These are phyloP conservation scores for Clonostachys solani DNA, from an alignment of 2,329 filamentous ascomycete species.

Conservation along the genomic window DNA sequence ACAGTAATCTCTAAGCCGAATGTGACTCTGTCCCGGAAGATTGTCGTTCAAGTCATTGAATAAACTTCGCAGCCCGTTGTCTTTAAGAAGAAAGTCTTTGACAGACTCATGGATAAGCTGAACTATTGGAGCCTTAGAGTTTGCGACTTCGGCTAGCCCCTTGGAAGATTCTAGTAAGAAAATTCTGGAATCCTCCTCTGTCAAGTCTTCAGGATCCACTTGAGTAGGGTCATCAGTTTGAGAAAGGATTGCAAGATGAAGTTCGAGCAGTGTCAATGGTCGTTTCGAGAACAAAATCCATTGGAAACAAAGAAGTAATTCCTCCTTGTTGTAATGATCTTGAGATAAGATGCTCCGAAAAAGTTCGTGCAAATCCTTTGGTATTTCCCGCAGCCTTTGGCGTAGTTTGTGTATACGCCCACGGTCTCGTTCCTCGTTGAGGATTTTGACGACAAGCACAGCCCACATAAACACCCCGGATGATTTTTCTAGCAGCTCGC, in stretches of 20 bases:
- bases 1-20: neutral
- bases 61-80: constrained; percentile 1
- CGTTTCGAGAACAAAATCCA: constrained; percentile 44
- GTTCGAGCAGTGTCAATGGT: constrained; percentile 33
- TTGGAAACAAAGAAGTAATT: constrained; percentile 34
- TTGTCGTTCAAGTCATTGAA: neutral
- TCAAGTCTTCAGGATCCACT: neutral
- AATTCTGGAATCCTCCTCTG: constrained; percentile 13
- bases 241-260: constrained; percentile 21
- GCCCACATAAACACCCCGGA: constrained; percentile 36
- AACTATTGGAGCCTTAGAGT: constrained; percentile 15
- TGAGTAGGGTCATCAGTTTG: constrained; percentile 3
- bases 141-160: constrained; percentile 32
- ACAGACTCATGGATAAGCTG: constrained; percentile 46
- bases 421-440: constrained; percentile 22
- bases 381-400: constrained; percentile 24
- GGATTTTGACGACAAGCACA: constrained; percentile 27
- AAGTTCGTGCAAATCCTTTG: constrained; percentile 21
- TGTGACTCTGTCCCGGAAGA: neutral
- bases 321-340: constrained; percentile 31
- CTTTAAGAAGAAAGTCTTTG: constrained; percentile 32
- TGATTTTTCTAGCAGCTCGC: constrained; percentile 15
- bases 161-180: constrained; percentile 27
- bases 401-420: constrained; percentile 13
- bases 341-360: constrained; percentile 43